Percentiles rank a stretch among this genome's conserved stretches.
Evolutionary conservation across 148 eudicot genomes (phyloP).

Genomic region (Vaccinium vitisidaea): DNA sequence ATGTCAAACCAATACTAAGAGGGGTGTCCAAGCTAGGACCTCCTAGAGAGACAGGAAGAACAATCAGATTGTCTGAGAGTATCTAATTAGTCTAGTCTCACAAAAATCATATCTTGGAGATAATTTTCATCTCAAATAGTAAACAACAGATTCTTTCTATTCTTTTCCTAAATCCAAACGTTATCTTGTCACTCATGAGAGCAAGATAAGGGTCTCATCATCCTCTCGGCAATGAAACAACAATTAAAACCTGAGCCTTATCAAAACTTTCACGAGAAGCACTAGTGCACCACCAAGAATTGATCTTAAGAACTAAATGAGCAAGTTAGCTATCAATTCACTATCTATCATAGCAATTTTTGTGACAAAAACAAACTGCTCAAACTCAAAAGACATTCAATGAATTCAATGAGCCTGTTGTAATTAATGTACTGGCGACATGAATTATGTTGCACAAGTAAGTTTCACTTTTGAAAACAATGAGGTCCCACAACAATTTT

Average conservation of each 20-base stretch:
- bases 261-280: background rate
- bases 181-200: background rate
- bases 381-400: background rate
- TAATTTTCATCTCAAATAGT: background rate
- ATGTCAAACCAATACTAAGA: too few relatives aligned
- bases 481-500: background rate
- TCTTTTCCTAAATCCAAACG: background rate
- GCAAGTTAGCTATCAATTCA: background rate
- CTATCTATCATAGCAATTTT: background rate
- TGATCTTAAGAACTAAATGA: background rate
- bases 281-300: background rate
- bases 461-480: background rate
- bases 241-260: background rate
- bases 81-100: background rate
- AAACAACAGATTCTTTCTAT: background rate
- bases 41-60: too few relatives aligned
- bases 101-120: background rate
- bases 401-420: background rate
- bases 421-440: background rate
- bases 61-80: background rate
- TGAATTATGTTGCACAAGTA: background rate
- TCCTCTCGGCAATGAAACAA: background rate
- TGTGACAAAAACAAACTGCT: background rate
- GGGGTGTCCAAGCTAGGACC: too few relatives aligned
- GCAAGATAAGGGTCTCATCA: background rate